Evolutionary conservation across 2,329 filamentous ascomycete genomes (phyloP).

Genomic region (Penicillium freii): DNA sequence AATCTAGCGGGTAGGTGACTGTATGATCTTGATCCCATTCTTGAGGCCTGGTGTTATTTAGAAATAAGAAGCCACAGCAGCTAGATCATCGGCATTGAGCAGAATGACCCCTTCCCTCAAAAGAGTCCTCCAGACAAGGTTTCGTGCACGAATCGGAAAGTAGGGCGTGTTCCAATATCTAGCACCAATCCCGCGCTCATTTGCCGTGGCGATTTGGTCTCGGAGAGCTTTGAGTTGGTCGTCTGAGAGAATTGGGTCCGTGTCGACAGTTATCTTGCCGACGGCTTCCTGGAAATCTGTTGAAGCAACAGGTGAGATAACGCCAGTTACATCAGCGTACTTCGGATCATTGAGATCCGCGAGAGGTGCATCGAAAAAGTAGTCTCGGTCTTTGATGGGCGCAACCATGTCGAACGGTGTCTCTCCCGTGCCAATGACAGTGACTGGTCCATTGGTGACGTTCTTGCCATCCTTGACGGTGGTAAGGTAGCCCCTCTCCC

Average conservation of each 20-base stretch:
- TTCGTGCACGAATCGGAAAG: slow-evolving; percentile 59
- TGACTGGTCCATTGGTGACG: slow-evolving; percentile 53
- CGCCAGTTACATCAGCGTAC: slow-evolving; percentile 47
- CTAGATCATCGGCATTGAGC: slow-evolving; percentile 64
- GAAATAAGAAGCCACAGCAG: slow-evolving; percentile 47
- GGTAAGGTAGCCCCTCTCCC: slow-evolving; percentile 53
- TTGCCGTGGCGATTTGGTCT: slow-evolving; percentile 54
- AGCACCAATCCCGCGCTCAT: slow-evolving; percentile 56
- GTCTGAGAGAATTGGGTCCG: slow-evolving; percentile 32
- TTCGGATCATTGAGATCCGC: slow-evolving; percentile 41
- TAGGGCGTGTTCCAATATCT: slow-evolving; percentile 64
- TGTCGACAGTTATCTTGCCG: slow-evolving; percentile 38
- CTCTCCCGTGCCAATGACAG: slow-evolving; percentile 63
- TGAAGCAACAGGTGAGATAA: slow-evolving; percentile 55
- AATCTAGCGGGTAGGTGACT: not conserved
- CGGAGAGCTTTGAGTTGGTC: slow-evolving; percentile 52
- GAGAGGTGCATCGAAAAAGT: slow-evolving; percentile 62
- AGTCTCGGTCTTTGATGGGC: slow-evolving; percentile 48
- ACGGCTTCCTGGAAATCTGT: slow-evolving; percentile 50
- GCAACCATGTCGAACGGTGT: slow-evolving; percentile 52
- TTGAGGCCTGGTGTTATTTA: slow-evolving; percentile 7
- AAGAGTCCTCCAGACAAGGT: slow-evolving; percentile 58
- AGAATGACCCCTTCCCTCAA: slow-evolving; percentile 59
- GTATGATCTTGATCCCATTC: not conserved
- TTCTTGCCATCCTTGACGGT: slow-evolving; percentile 48